phyloP scores from a whole-genome alignment of 306 rosid genomes.

The Begonia masoniana region DNA sequence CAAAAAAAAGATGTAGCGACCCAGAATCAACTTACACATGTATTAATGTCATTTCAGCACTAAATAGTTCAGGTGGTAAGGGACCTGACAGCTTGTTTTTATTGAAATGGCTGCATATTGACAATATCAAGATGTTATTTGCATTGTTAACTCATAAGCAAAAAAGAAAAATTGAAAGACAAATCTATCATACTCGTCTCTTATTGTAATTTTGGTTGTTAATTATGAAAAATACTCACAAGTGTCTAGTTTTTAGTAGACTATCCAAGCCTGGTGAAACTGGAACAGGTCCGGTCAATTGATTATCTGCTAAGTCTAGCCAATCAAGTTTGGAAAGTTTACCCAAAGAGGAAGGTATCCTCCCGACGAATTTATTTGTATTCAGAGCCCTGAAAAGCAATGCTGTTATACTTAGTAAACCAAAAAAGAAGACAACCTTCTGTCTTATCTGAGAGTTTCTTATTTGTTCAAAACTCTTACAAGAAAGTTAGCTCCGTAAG shows the following conservation, averaged over 20 bases:
- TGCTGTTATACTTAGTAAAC: background rate
- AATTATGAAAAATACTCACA: slow-evolving; percentile 15
- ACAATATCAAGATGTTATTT: background rate
- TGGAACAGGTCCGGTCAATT: slow-evolving; percentile 22
- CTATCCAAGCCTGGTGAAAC: slow-evolving; percentile 26
- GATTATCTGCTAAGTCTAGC: slow-evolving; percentile 33
- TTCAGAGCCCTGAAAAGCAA: slow-evolving; percentile 23
- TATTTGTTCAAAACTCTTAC: slow-evolving; percentile 27
- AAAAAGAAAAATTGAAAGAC: background rate
- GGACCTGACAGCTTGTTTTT: slow-evolving; percentile 80
- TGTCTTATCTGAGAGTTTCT: too few relatives aligned
- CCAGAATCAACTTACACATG: slow-evolving; percentile 52
- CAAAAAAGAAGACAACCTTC: background rate
- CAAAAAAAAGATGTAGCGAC: background rate
- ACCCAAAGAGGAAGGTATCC: slow-evolving; percentile 26
- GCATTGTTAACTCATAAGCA: background rate
- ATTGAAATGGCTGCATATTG: slow-evolving; percentile 83
- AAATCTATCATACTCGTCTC: background rate
- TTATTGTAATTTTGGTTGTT: too few relatives aligned
- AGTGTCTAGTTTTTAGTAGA: slow-evolving; percentile 19
- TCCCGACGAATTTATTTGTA: slow-evolving; percentile 18
- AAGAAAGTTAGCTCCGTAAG: slow-evolving; percentile 29
- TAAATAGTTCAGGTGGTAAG: slow-evolving; percentile 58
- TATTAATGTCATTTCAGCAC: slow-evolving; percentile 60
- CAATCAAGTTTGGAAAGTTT: slow-evolving; percentile 22